These are phyloP conservation scores for Diaporthe humulicola DNA, from an alignment of 2,329 filamentous ascomycete species.

Conservation along the genomic window DNA sequence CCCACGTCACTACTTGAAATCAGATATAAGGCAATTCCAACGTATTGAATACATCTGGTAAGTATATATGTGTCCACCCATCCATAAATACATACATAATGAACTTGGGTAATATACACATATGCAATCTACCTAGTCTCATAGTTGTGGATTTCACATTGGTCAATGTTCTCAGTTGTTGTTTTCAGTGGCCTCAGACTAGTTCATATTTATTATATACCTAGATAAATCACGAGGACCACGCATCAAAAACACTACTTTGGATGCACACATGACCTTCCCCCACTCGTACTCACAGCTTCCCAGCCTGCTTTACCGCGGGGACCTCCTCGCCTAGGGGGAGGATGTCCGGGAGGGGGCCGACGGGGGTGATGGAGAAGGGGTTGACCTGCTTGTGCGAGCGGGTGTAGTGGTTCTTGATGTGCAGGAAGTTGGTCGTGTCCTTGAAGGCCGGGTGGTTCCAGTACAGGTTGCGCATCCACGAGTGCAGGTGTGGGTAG, in stretches of 20 bases:
- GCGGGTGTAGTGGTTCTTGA: slow-evolving; percentile 81
- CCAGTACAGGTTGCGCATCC: slow-evolving; percentile 91
- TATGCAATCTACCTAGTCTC: too few species aligned
- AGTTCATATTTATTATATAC: neutral
- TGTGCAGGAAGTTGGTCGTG: slow-evolving; percentile 94
- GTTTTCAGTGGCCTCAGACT: neutral
- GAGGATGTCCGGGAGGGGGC: slow-evolving; percentile 86
- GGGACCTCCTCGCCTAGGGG: slow-evolving; percentile 82
- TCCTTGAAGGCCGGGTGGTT: slow-evolving; percentile 80
- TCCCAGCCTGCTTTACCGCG: slow-evolving; percentile 56
- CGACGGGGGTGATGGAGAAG: slow-evolving; percentile 82
- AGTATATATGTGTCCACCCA: too few species aligned
- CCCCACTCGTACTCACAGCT: neutral
- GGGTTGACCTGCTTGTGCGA: slow-evolving; percentile 77
- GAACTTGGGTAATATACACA: too few species aligned
- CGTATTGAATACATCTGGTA: too few species aligned
- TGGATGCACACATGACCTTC: too few species aligned
- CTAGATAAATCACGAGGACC: neutral
- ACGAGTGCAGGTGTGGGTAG: slow-evolving; percentile 84
- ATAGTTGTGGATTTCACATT: neutral
- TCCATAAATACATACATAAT: too few species aligned
- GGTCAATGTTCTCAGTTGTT: too few species aligned
- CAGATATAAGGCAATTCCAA: too few species aligned
- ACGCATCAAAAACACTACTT: too few species aligned
- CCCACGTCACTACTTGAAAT: too few species aligned